phyloP scores from a whole-genome alignment of 306 rosid species.

The Abrus precatorius region DNA sequence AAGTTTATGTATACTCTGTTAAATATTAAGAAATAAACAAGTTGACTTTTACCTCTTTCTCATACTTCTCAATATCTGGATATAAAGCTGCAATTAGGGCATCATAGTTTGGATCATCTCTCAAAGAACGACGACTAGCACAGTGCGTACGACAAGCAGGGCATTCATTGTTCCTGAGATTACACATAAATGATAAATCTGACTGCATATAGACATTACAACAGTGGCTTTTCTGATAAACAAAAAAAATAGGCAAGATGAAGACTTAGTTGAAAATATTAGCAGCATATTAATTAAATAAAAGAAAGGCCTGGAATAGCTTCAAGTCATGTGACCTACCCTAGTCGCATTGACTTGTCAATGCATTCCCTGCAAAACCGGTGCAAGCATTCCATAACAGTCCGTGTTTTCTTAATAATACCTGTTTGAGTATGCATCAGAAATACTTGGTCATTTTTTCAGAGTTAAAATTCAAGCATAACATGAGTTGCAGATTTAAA shows the following conservation, averaged over 20 bases:
- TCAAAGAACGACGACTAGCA: constrained; percentile 96
- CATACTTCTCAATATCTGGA: constrained; percentile 95
- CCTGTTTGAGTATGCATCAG: constrained; percentile 51
- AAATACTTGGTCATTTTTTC: constrained; percentile 36
- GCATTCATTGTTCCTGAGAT: constrained; percentile 91
- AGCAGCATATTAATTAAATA: constrained; percentile 38
- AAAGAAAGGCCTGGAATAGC: constrained; percentile 26
- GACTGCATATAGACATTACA: constrained; percentile 15
- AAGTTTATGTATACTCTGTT: constrained; percentile 10
- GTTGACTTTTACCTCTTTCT: constrained; percentile 76
- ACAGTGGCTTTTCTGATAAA: constrained; percentile 19
- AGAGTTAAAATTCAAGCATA: constrained; percentile 11
- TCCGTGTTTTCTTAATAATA: constrained; percentile 91
- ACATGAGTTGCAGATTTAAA: background rate
- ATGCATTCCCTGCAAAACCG: constrained; percentile 98
- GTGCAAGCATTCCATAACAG: constrained; percentile 98
- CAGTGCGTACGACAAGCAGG: constrained; percentile 99
- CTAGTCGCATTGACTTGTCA: constrained; percentile 96
- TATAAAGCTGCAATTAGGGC: constrained; percentile 81
- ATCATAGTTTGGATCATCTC: constrained; percentile 99
- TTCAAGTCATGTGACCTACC: constrained; percentile 60
- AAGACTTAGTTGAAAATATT: constrained; percentile 20
- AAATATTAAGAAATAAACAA: constrained; percentile 39
- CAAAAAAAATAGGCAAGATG: constrained; percentile 25
- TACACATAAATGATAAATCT: constrained; percentile 41